Evolutionary conservation across 768 basidiomycete species (phyloP).

Genomic region (Calocybe gangraenosa): DNA sequence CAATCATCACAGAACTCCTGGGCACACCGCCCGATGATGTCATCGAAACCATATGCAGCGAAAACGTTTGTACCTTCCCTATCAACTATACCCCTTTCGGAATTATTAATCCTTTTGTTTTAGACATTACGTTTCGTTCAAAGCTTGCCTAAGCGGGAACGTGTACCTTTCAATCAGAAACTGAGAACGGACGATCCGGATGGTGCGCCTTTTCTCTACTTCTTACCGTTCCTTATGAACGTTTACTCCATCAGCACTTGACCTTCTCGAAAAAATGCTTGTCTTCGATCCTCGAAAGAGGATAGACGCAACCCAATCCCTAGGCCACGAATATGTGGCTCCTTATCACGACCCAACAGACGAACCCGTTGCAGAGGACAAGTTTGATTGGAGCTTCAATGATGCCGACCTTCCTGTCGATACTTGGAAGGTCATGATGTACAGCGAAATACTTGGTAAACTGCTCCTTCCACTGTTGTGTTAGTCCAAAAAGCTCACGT

Average conservation of each 20-base stretch:
- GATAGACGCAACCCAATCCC: slow-evolving; percentile 89
- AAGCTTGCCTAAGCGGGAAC: slow-evolving; percentile 92
- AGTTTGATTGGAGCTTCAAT: slow-evolving; percentile 99
- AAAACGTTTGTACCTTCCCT: slow-evolving; percentile 77
- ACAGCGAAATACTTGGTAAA: slow-evolving; percentile 93
- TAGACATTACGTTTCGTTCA: slow-evolving; percentile 99
- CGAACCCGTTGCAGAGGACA: slow-evolving; percentile 89
- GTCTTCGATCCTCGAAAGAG: slow-evolving; percentile 98
- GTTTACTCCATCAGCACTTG: too few species aligned
- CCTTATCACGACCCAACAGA: slow-evolving; percentile 99
- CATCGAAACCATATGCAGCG: slow-evolving; percentile 96
- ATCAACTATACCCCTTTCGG: slow-evolving; percentile 7
- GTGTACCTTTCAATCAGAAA: slow-evolving; percentile 93
- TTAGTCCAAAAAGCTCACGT: too few species aligned
- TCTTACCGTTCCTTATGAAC: neutral
- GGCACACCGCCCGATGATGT: slow-evolving; percentile 99
- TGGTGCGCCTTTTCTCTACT: slow-evolving; percentile 45
- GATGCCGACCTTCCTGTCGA: slow-evolving; percentile 98
- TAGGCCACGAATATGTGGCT: slow-evolving; percentile 89
- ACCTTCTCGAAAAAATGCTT: slow-evolving; percentile 97
- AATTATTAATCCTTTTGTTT: slow-evolving; percentile 10
- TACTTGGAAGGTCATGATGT: slow-evolving; percentile 99
- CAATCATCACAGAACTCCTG: slow-evolving; percentile 96
- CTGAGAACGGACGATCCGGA: slow-evolving; percentile 83
- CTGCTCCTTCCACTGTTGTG: slow-evolving; percentile 8